Evolutionary conservation across 257 asterid species (phyloP), one percentile per base, ranked within the genome.

Genomic region (Gentiana dahurica): DNA sequence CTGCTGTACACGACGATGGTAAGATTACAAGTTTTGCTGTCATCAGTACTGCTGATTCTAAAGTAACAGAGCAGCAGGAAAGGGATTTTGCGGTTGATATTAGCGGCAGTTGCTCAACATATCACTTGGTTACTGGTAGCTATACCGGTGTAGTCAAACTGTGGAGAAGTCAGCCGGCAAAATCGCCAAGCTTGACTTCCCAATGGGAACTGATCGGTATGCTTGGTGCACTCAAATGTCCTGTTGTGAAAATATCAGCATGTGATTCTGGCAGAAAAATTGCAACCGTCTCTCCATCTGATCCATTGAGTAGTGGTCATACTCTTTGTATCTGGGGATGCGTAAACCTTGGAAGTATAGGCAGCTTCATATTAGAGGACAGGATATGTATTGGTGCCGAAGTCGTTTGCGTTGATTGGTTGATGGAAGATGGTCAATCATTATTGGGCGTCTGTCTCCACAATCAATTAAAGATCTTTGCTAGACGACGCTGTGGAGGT

Each of bases 51-150:
- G 60, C 68, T 70, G 74, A 59, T 64, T 58, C 70, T 67, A 65
- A 69, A 70, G 64, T 61, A 54, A 69, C 85, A 65, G 55, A 66
- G 63, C 79, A 70, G 57, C 79, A 75, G 66, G 71, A 55, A 49
- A 60, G 63, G 65, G 55, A 51, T 68, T 70, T 66, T 65, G 54
- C 62, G 15, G 59, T 72, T 76, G 84, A 62, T 59, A 62, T 63
- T 51, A 76, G 61, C 55, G 60, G 74, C 66, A 69, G 65, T 70
- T 68, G 65, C 70, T 77, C 76, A 60, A 73, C 93, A 51, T 91
- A 91, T 77, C 98, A 91, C 71, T 60, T 87, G 79, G 67, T 81
- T 59, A 85, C 95, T 59, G 98, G 97, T 70, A 72, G 75, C 71
- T 39, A 36, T 62, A 70, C 72, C 74, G 95, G 98, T 57, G 75